These are phyloP conservation scores for Parietichytrium sp. DNA, from an alignment of 108 stramenopile species.

Conservation along the genomic window DNA sequence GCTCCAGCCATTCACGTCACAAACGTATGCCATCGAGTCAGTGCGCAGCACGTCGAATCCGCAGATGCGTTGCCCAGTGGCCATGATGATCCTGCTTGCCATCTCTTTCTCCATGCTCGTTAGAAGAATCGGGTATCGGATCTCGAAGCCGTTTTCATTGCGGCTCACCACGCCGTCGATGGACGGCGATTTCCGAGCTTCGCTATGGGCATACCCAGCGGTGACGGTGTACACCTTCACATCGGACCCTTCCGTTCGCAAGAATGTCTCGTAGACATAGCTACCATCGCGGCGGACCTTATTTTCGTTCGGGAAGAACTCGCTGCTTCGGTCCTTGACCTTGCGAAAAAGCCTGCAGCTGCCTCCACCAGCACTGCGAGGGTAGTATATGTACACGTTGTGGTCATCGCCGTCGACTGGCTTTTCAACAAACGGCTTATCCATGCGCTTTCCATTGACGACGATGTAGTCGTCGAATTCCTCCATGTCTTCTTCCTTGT, in stretches of 20 bases:
- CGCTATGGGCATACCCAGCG: constrained; percentile 95
- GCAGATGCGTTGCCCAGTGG: constrained; percentile 92
- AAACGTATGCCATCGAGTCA: constrained; percentile 79
- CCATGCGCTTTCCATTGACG: constrained; percentile 81
- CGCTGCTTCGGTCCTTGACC: constrained; percentile 77
- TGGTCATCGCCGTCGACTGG: constrained; percentile 98
- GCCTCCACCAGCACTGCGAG: constrained; percentile 88
- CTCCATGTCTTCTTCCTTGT: constrained; percentile 49
- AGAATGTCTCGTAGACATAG: constrained; percentile 95
- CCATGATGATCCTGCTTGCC: constrained; percentile 78
- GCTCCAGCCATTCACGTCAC: constrained; percentile 98
- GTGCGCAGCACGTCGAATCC: constrained; percentile 92
- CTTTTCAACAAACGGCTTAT: constrained; percentile 99
- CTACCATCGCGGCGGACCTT: constrained; percentile 84
- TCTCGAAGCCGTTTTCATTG: constrained; percentile 88
- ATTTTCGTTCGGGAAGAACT: constrained; percentile 88
- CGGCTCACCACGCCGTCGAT: constrained; percentile 96
- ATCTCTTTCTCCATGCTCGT: constrained; percentile 91
- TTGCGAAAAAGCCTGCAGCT: constrained; percentile 93
- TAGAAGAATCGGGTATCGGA: constrained; percentile 92
- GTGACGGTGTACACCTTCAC: constrained; percentile 98
- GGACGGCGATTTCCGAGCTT: constrained; percentile 90
- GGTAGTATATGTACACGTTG: constrained; percentile 96
- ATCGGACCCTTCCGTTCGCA: constrained; percentile 95
- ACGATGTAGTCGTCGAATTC: constrained; percentile 93